Conservation (phyloP, 2,329 filamentous ascomycete species). For the Decorospora gaudefroyi region DNA sequence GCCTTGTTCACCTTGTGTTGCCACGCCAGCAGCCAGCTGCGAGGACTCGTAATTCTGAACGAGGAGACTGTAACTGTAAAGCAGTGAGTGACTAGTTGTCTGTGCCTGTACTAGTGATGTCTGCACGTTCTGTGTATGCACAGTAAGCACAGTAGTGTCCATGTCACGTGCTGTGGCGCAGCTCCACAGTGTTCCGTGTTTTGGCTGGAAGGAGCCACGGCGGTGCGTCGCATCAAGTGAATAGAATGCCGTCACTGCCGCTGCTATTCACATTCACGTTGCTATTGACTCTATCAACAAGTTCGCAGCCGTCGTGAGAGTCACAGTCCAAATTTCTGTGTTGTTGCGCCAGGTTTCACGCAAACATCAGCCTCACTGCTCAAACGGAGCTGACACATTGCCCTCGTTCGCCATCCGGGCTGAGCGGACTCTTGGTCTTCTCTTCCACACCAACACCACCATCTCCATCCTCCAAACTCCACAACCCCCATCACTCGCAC, state of each 20-base stretch:
- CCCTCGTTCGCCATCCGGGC: constrained; percentile 26
- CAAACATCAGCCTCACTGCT: constrained; percentile 38
- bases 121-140: too few relatives aligned
- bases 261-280: constrained; percentile 5
- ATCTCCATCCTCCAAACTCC: constrained; percentile 32
- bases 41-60: neutral
- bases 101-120: too few relatives aligned
- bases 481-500: constrained; percentile 27
- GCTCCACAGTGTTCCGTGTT: neutral
- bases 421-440: constrained; percentile 19
- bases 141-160: constrained; percentile 8
- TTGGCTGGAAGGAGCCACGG: constrained; percentile 8
- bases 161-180: constrained; percentile 27
- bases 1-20: constrained; percentile 16
- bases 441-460: constrained; percentile 22
- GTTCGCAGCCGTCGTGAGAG: neutral
- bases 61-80: constrained; percentile 15
- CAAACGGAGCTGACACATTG: constrained; percentile 39
- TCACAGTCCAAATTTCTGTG: constrained; percentile 9
- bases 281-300: constrained; percentile 9
- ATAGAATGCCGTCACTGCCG: constrained; percentile 12
- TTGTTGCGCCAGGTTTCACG: constrained; percentile 31
- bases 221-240: constrained; percentile 11
- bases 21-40: constrained; percentile 19
- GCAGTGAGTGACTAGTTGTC: too few relatives aligned